Evolutionary conservation across 192 early-diverging fungal genomes (phyloP).

Genomic region (Mortierella hygrophila): DNA sequence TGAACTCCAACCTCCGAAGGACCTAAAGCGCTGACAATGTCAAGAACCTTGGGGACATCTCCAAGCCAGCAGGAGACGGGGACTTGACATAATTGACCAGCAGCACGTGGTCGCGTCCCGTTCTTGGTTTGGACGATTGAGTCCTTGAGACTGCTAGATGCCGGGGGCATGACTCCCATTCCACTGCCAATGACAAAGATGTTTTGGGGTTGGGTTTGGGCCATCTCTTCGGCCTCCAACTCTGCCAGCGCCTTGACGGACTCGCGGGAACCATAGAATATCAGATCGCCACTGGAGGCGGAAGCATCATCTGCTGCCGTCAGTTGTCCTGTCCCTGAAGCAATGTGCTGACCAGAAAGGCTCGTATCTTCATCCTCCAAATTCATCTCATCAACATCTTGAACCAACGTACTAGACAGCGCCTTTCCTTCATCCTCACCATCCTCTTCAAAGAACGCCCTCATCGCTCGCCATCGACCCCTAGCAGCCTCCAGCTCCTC

Average conservation of each 20-base stretch:
- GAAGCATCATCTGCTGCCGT: background rate
- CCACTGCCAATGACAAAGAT: conserved; percentile 30
- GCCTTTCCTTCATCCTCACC: conserved; percentile 16
- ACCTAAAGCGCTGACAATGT: conserved; percentile 21
- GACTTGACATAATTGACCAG: conserved; percentile 26
- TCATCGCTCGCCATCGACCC: conserved; percentile 27
- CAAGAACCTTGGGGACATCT: conserved; percentile 37
- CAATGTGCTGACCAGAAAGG: background rate
- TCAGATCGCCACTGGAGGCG: conserved; percentile 24
- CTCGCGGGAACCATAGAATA: conserved; percentile 49
- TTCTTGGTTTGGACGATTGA: background rate
- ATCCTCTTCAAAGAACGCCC: conserved; percentile 34
- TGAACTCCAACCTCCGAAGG: conserved; percentile 36
- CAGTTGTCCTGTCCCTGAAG: background rate
- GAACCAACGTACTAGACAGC: conserved; percentile 8
- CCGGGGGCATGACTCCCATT: conserved; percentile 21
- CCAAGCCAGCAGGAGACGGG: conserved; percentile 46
- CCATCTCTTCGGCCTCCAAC: conserved; percentile 30
- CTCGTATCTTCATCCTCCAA: conserved; percentile 8
- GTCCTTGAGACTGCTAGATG: background rate
- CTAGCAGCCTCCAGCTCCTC: conserved; percentile 27
- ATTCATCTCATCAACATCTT: conserved; percentile 46
- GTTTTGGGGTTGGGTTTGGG: conserved; percentile 8
- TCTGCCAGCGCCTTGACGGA: conserved; percentile 45
- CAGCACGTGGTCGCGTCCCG: background rate